Conservation (phyloP, 2,329 filamentous ascomycete genomes). For the Colletotrichum brevisporum region DNA sequence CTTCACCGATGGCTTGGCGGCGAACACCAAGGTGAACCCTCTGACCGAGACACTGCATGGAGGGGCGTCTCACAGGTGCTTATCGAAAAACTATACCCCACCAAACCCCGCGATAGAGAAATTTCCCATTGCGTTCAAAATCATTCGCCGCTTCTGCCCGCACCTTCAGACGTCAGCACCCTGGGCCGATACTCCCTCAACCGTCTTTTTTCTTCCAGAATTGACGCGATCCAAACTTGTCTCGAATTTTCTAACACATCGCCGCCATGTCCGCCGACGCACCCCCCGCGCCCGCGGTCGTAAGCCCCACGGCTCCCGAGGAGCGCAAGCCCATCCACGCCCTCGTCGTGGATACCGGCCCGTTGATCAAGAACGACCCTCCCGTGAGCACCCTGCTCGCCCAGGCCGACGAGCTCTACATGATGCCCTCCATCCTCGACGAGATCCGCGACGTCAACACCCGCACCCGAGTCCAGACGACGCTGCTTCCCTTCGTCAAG, state of each 20-base stretch:
- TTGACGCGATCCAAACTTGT: background rate
- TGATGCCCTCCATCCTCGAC: slow-evolving; percentile 85
- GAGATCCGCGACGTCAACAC: slow-evolving; percentile 92
- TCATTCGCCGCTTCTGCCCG: slow-evolving; percentile 17
- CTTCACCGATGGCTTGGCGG: slow-evolving; percentile 1
- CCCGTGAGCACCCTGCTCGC: slow-evolving; percentile 84
- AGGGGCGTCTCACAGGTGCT: slow-evolving; percentile 15
- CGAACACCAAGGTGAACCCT: slow-evolving; percentile 1
- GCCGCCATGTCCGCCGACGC: slow-evolving; percentile 34
- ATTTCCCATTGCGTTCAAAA: slow-evolving; percentile 39
- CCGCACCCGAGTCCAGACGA: slow-evolving; percentile 84
- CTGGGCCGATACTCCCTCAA: no score
- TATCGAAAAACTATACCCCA: slow-evolving; percentile 36
- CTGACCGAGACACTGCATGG: background rate
- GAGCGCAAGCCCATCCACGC: slow-evolving; percentile 79
- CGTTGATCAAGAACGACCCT: slow-evolving; percentile 94
- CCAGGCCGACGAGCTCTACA: slow-evolving; percentile 83
- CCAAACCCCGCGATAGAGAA: slow-evolving; percentile 42
- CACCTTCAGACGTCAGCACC: background rate
- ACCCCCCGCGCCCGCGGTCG: slow-evolving; percentile 17
- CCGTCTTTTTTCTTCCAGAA: background rate
- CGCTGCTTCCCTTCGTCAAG: slow-evolving; percentile 87
- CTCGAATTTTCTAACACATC: background rate
- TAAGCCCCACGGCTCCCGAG: slow-evolving; percentile 27
- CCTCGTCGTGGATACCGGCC: slow-evolving; percentile 90